Evolutionary conservation across 2,329 filamentous ascomycete genomes (phyloP).

Genomic region (Pseudogymnoascus sp.): DNA sequence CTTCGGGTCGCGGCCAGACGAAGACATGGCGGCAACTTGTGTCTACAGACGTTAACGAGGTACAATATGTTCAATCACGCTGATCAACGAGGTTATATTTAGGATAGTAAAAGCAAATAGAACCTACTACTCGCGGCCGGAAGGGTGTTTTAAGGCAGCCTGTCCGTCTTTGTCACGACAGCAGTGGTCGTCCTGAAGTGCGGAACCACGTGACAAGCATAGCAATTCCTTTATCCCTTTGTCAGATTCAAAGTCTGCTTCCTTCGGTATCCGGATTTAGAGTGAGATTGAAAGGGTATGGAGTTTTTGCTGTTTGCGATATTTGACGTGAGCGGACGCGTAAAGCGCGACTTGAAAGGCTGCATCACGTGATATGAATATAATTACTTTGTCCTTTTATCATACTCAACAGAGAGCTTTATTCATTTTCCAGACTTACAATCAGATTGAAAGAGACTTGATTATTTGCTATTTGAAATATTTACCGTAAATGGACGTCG

Average conservation of each 20-base stretch:
- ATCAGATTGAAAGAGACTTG: background rate
- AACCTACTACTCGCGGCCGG: background rate
- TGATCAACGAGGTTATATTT: background rate
- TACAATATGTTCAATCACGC: background rate
- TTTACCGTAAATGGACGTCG: background rate
- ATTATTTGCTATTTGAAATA: background rate
- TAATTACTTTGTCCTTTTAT: background rate
- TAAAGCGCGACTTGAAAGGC: background rate
- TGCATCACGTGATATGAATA: background rate
- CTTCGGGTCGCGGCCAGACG: background rate
- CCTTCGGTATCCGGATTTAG: background rate
- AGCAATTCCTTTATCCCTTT: background rate
- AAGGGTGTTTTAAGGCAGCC: background rate
- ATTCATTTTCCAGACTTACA: background rate
- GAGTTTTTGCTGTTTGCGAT: background rate
- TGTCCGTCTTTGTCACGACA: conserved; percentile 2
- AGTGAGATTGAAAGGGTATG: background rate
- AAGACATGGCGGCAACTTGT: background rate
- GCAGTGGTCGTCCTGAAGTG: background rate
- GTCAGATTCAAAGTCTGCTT: background rate
- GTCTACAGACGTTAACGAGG: background rate
- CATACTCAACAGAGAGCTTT: background rate
- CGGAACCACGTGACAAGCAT: background rate
- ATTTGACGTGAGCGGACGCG: background rate
- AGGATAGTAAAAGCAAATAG: background rate